A percentile compares a stretch with the other conserved stretches of the same genome.
These are phyloP conservation scores for Phylloporus sp. DNA, from an alignment of 768 basidiomycete genomes.

Conservation along the genomic window DNA sequence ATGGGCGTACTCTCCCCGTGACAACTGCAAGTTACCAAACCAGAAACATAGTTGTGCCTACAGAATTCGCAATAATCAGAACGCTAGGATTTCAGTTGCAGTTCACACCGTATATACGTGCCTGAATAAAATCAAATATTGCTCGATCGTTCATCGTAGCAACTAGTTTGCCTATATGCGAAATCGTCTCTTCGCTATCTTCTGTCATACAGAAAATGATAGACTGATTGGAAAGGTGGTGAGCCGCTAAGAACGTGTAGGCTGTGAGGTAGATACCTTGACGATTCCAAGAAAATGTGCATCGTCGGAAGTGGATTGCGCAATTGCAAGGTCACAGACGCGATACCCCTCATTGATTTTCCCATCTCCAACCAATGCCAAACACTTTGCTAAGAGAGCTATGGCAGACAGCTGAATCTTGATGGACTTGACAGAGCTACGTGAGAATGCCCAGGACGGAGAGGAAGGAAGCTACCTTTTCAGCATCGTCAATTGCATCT, in stretches of 20 bases:
- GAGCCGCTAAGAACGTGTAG: background rate
- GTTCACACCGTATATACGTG: background rate
- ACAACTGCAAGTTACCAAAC: conserved; percentile 1
- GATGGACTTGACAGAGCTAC: conserved; percentile 1
- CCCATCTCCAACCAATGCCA: conserved; percentile 3
- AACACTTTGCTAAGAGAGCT: conserved; percentile 5
- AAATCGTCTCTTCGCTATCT: conserved; percentile 1
- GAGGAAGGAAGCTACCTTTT: background rate
- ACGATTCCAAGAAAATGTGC: conserved; percentile 2
- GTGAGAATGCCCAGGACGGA: background rate
- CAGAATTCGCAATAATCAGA: background rate
- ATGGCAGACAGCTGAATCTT: conserved; percentile 3
- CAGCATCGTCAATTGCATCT: conserved; percentile 1
- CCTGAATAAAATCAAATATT: conserved; percentile 2
- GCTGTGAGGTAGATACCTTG: conserved; percentile 1
- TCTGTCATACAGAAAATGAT: background rate
- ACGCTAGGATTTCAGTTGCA: background rate
- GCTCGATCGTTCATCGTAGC: background rate
- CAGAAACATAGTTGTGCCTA: conserved; percentile 1
- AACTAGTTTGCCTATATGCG: background rate
- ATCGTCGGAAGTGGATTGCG: background rate
- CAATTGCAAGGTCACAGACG: conserved; percentile 4
- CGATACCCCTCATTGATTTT: background rate
- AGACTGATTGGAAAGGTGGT: background rate
- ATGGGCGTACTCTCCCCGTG: background rate